Evolutionary conservation across 2,329 filamentous ascomycete genomes (phyloP).

Genomic region (Leptosphaerulina australis): DNA sequence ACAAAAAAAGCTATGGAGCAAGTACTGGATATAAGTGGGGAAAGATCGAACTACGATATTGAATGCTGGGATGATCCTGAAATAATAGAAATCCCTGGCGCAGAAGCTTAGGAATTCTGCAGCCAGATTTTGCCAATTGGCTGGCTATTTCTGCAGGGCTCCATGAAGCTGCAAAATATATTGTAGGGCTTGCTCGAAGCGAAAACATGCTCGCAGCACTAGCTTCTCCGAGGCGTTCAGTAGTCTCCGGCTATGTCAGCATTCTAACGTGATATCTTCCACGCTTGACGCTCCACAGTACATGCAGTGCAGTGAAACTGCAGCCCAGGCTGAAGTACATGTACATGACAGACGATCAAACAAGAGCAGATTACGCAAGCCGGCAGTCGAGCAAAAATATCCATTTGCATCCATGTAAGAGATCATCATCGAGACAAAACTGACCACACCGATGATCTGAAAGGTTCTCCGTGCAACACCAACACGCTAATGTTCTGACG

Average conservation of each 20-base stretch:
- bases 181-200: constrained; percentile 8
- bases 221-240: constrained; percentile 14
- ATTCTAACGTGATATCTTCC: constrained; percentile 5
- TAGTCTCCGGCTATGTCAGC: constrained; percentile 6
- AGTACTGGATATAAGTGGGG: constrained; percentile 70
- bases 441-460: background rate
- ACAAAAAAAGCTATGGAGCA: constrained; percentile 73
- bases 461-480: background rate
- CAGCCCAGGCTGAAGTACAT: constrained; percentile 6
- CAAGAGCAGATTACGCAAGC: constrained; percentile 1
- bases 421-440: background rate
- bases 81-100: constrained; percentile 8
- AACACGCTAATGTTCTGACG: background rate
- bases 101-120: constrained; percentile 9
- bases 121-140: constrained; percentile 16
- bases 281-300: constrained; percentile 2
- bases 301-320: constrained; percentile 12
- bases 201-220: constrained; percentile 30
- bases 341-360: constrained; percentile 2
- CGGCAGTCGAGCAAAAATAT: background rate
- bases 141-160: constrained; percentile 5
- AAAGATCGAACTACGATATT: constrained; percentile 4
- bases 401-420: background rate
- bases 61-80: constrained; percentile 16
- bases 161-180: background rate